Evolutionary conservation across 225 moss, liverwort and hornwort genomes (phyloP), one percentile per base, ranked within the genome.

Genomic region (Marchantia polymorpha): DNA sequence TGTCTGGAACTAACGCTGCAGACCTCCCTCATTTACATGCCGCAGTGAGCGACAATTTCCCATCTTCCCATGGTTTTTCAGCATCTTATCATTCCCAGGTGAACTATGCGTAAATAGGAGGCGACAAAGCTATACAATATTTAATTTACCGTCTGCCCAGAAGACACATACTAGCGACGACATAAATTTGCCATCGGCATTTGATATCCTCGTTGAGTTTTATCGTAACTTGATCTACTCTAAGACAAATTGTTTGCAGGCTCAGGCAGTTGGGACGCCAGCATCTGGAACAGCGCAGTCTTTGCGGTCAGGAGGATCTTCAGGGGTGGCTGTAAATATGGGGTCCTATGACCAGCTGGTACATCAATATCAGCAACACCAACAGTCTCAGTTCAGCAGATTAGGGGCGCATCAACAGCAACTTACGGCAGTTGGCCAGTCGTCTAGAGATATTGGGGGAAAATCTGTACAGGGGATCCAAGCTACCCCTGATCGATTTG

Each of bases 51-150:
- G 93, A 96, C 59, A 89, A 92, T 53, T 94, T 89, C 78, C 84
- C 86, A 73, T 81, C 90, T 61, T 84, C 88, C 73, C 92, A 90
- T 89, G 87, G 87, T 68, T 78, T 88, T 72, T 89, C 91, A 83
- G 83, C 90, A 51, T 78, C 92, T 85, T 92, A 92, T 73, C 92
- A 92, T 84, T 90, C 90, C 83, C 91, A 89, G 91, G 94, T 94
- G 87, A 80, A 49, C 51, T n/a, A 49, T 72, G 51, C 23, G 20
- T 72, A 10, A 19, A 72, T 52, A 51, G 72, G 46, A 69, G 50
- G 51, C n/a, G n/a, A 72, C 12, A 4, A 39, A 17, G 31, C 27
- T 15, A 1, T 17, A 39, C 3, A 27, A 4, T 5, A 11, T 29
- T 27, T 12, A 1, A 31, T 65, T 26, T 16, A 46, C 47, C 52